These are phyloP conservation scores for Stephania cephalantha DNA, from an alignment of 164 flowering plant species.

Conservation along the genomic window DNA sequence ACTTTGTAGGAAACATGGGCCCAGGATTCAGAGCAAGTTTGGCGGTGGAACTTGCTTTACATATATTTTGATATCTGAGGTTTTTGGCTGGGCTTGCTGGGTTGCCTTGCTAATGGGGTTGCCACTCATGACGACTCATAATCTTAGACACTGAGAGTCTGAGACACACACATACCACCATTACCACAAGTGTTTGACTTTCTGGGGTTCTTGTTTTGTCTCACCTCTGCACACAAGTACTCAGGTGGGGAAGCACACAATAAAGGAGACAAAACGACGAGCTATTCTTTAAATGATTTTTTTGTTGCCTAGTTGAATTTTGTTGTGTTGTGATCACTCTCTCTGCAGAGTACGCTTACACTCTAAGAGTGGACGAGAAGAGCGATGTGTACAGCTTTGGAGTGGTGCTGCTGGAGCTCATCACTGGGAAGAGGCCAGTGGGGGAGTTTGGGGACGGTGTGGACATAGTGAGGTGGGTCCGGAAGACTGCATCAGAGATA, in stretches of 20 bases:
- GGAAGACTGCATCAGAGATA: conserved; percentile 50
- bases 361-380: conserved; percentile 84
- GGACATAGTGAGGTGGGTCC: conserved; percentile 85
- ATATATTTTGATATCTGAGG: background rate
- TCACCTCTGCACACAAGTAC: background rate
- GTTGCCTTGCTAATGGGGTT: background rate
- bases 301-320: background rate
- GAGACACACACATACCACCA: background rate
- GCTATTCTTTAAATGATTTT: background rate
- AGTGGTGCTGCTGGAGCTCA: conserved; percentile 78
- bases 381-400: conserved; percentile 98
- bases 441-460: conserved; percentile 94
- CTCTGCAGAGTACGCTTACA: conserved; percentile 79
- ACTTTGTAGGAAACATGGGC: background rate
- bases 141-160: background rate
- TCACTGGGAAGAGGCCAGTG: conserved; percentile 81
- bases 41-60: background rate
- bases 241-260: background rate
- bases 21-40: background rate
- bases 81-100: background rate
- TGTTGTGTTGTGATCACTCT: background rate
- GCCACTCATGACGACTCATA: background rate
- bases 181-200: background rate
- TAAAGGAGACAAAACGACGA: background rate
- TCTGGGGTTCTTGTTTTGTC: background rate